Base-by-base conservation (phyloP, 257 asterid species). In the Paulownia fortunei region DNA sequence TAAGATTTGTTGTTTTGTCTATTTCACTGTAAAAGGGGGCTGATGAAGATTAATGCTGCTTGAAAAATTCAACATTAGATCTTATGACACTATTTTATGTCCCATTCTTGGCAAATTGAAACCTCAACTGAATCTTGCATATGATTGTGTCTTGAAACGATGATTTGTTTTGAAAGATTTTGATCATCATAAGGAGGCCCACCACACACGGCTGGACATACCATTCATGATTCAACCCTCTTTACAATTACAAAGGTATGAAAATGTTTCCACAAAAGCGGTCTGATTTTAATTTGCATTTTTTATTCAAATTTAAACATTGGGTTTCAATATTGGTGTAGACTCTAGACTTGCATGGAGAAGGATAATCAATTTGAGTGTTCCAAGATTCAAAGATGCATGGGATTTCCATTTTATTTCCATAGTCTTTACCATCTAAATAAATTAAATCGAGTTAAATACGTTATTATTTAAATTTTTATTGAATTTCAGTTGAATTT, bases 171-270 rank as follows among this genome's bases (percentile, higher is more conserved):
- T 1, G 16, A 21, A 58, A 18, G 27, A 46, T 61, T 18, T 60
- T 36, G n/a, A n/a, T 23, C 19, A 66, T 66, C 18, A 41, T 39
- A 11, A 41, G 34, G 10, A 10, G 79, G 72, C 72, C 41, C 72
- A 32, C 49, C 3, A 18, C 24, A 76, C 68, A 76, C 68, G 74
- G 27, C 46, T 65, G 46, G 44, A 41, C 21, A 66, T 63, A 21
- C 66, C 73, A 34, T 8, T 63, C 54, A 59, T 30, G n/a, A n/a
- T 30, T 30, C 36, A 76, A 13, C 37, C 42, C 44, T 3, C 71
- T 60, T 26, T n/a, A 7, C n/a, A n/a, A 47, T 19, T 3, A 21
- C 0, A 52, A 76, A 63, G 55, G 54, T n/a, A 34, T 51, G 26
- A 75, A 62, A 32, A 16, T 21, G n/a, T 73, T 41, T 58, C 39